Percentiles rank a stretch among this genome's conserved stretches.
Evolutionary conservation across 139 green algal species (phyloP).

Genomic region (Haematococcus sp.): DNA sequence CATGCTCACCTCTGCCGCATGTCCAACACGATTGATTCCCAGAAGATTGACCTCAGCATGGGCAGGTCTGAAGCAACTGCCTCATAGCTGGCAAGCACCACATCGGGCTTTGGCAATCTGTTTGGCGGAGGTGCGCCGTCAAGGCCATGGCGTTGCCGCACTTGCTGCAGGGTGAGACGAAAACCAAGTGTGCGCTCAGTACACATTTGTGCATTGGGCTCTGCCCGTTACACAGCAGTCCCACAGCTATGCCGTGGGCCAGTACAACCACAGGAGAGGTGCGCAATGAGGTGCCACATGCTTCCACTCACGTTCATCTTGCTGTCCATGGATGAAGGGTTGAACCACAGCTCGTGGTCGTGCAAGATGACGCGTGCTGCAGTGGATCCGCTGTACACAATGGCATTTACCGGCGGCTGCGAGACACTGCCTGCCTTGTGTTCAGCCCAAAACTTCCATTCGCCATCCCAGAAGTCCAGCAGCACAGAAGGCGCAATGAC

Average conservation of each 20-base stretch:
- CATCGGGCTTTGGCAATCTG: slow-evolving; percentile 65
- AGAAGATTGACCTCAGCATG: slow-evolving; percentile 53
- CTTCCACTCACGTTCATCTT: slow-evolving; percentile 28
- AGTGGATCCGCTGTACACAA: slow-evolving; percentile 57
- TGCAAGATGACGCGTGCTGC: slow-evolving; percentile 54
- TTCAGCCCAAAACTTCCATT: slow-evolving; percentile 45
- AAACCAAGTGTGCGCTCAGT: too few relatives aligned
- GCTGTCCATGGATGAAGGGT: slow-evolving; percentile 59
- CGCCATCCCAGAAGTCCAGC: slow-evolving; percentile 70
- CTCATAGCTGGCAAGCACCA: slow-evolving; percentile 74
- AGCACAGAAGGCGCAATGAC: slow-evolving; percentile 54
- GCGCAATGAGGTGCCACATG: neutral
- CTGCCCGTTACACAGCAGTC: too few relatives aligned
- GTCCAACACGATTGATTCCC: slow-evolving; percentile 72
- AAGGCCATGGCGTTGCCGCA: slow-evolving; percentile 3
- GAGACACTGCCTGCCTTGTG: too few relatives aligned
- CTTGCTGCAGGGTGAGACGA: neutral
- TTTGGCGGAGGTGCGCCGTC: neutral
- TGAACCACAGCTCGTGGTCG: slow-evolving; percentile 82
- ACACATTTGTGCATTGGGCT: too few relatives aligned
- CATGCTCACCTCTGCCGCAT: slow-evolving; percentile 46
- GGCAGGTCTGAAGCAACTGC: slow-evolving; percentile 46
- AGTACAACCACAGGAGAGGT: too few relatives aligned
- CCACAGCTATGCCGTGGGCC: too few relatives aligned
- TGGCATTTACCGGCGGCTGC: too few relatives aligned